Percentiles rank a stretch among this genome's conserved stretches.
Conservation (phyloP, 495 filamentous ascomycete species). For the Hypoxylon fuscum region DNA sequence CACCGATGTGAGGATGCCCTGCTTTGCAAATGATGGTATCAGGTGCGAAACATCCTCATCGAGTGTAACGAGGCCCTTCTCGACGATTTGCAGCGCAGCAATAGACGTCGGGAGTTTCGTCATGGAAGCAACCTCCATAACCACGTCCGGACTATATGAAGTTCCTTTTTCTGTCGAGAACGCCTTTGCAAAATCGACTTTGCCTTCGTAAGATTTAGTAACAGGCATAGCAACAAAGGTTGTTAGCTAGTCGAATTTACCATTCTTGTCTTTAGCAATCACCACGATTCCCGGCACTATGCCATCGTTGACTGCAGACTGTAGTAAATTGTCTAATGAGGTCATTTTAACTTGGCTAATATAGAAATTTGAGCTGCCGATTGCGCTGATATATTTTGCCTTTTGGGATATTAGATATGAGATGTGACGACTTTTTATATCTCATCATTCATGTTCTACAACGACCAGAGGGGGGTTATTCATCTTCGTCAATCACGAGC, state of each 20-base stretch:
- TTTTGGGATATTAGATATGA: no score
- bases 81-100: constrained; percentile 48
- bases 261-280: constrained; percentile 25
- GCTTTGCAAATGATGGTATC: constrained; percentile 46
- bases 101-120: constrained; percentile 50
- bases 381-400: no score
- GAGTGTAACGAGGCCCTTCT: constrained; percentile 44
- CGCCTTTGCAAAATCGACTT: constrained; percentile 18
- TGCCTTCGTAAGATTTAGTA: constrained; percentile 12
- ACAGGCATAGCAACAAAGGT: not conserved
- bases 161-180: constrained; percentile 22
- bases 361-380: not conserved
- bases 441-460: no score
- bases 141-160: constrained; percentile 29
- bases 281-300: constrained; percentile 27
- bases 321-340: constrained; percentile 15
- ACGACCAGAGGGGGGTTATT: no score
- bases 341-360: constrained; percentile 5
- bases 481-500: no score
- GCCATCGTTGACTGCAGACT: constrained; percentile 25
- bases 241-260: constrained; percentile 2
- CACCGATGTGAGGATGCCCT: constrained; percentile 43
- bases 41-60: constrained; percentile 43
- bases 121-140: constrained; percentile 46
- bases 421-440: no score